Evolutionary conservation across 2,329 filamentous ascomycete genomes (phyloP), one percentile per base, ranked within the genome.

Genomic region (Thielaviopsis ethacetica): DNA sequence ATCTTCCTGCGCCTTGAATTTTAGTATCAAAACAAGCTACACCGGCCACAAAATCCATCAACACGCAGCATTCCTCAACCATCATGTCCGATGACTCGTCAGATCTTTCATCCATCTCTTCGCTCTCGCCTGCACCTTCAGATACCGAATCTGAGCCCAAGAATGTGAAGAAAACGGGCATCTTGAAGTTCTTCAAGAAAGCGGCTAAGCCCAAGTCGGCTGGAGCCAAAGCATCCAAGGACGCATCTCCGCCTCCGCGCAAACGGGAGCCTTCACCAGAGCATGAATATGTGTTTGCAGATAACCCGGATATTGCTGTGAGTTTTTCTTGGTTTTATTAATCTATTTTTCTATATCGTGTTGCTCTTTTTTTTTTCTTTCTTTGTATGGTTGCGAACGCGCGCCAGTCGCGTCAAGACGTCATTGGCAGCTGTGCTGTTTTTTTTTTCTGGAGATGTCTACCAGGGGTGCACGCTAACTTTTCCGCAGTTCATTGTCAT

Each of bases 291-390:
- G 85, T 89, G 27, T 76, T 96, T 59, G 89, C 88, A 62, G 91
- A 97, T 70, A 95, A 95, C 71, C 80, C 86, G 63, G 86, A 93
- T 68, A 91, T 97, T 73, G 86, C 91, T 65, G 91, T 96, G 79
- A 73, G 91, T 88, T 61, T 63, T 64, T 21, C 21, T 51, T 26
- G 10, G 5, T 34, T 34, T 34, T 34, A 2, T 34, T 34, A 26
- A 26, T 6, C 3, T 26, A 6, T 2, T 10, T 17, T 53, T 5
- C n/a, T 26, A 38, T 22, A 27, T 22, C 22, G 30, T 13, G 26
- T 47, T 26, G 38, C 52, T 54, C 56, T 59, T 62, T 53, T 58
- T 59, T 38, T 19, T 15, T 12, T 15, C 49, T 24, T 27, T 30
- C 30, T 54, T 62, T 68, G 66, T 66, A 68, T 63, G 63, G 65